phyloP scores from a whole-genome alignment of 495 filamentous ascomycete species.

The Lasiosphaeriaceae sp. region DNA sequence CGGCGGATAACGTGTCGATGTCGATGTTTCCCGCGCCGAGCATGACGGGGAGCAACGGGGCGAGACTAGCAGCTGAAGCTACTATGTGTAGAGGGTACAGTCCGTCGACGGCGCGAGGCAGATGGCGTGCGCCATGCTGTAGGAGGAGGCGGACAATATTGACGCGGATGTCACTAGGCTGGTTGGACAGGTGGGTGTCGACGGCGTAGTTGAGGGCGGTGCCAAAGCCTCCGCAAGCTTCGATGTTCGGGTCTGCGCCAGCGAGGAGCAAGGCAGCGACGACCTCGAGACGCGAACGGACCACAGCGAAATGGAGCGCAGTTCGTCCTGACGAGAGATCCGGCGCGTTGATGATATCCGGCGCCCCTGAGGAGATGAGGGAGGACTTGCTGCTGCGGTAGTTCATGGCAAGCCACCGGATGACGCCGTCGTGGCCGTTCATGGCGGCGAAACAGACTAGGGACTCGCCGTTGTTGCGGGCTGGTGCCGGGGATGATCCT shows the following conservation, averaged over 20 bases:
- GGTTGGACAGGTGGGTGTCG: not conserved
- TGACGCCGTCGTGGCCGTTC: not conserved
- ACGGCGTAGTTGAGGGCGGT: not conserved
- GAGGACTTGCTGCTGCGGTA: not conserved
- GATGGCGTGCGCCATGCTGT: too few species aligned
- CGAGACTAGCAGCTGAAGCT: too few species aligned
- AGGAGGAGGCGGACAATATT: too few species aligned
- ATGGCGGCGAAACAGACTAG: slow-evolving; percentile 3
- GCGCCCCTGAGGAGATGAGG: too few species aligned
- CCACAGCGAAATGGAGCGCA: not conserved
- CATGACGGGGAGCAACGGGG: too few species aligned
- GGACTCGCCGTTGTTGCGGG: slow-evolving; percentile 7
- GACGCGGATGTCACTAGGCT: too few species aligned
- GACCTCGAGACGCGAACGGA: not conserved
- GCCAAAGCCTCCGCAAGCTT: not conserved
- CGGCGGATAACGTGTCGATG: not conserved
- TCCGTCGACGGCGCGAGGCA: too few species aligned
- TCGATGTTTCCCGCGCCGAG: too few species aligned
- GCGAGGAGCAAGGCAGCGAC: not conserved
- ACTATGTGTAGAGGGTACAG: too few species aligned
- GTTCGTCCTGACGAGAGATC: not conserved
- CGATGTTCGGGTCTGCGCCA: not conserved
- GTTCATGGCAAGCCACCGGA: not conserved
- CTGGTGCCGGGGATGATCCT: not conserved
- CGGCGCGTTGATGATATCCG: too few species aligned